These are phyloP conservation scores for Parmales sp. DNA, from an alignment of 108 stramenopile genomes.

Conservation along the genomic window DNA sequence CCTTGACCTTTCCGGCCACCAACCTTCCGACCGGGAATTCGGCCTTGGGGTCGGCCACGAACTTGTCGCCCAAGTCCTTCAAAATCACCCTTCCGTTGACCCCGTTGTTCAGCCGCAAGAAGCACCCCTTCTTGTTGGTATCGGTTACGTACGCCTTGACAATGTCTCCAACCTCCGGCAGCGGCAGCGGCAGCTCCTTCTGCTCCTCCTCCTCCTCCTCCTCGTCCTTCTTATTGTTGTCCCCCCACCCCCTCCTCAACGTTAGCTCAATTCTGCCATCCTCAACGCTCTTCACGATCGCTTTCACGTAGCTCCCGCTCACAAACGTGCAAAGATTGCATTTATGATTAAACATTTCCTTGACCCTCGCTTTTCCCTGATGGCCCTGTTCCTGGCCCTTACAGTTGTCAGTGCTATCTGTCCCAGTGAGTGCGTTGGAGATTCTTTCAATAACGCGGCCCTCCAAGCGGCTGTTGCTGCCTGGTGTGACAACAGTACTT, in stretches of 20 bases:
- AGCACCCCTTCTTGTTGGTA: conserved; percentile 85
- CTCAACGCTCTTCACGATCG: neutral
- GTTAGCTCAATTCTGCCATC: neutral
- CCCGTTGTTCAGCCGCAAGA: conserved; percentile 62
- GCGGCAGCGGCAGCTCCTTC: no score
- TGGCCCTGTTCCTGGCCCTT: no score
- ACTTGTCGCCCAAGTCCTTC: conserved; percentile 79
- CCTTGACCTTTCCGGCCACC: conserved; percentile 79
- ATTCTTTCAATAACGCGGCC: neutral
- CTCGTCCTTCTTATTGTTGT: no score
- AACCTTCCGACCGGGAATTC: conserved; percentile 79
- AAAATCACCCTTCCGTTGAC: conserved; percentile 73
- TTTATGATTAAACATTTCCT: no score
- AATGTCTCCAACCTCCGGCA: conserved; percentile 38
- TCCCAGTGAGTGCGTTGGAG: no score
- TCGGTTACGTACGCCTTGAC: conserved; percentile 71
- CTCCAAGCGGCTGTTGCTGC: neutral
- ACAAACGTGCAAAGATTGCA: no score
- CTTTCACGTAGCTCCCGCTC: no score
- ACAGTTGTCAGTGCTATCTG: no score
- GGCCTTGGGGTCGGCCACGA: conserved; percentile 55
- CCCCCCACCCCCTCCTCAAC: no score
- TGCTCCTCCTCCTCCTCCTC: no score
- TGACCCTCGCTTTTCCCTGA: no score
- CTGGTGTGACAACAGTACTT: neutral